Conservation (phyloP, 1,139 yeast species). For the Saccharomyces hybrid region DNA sequence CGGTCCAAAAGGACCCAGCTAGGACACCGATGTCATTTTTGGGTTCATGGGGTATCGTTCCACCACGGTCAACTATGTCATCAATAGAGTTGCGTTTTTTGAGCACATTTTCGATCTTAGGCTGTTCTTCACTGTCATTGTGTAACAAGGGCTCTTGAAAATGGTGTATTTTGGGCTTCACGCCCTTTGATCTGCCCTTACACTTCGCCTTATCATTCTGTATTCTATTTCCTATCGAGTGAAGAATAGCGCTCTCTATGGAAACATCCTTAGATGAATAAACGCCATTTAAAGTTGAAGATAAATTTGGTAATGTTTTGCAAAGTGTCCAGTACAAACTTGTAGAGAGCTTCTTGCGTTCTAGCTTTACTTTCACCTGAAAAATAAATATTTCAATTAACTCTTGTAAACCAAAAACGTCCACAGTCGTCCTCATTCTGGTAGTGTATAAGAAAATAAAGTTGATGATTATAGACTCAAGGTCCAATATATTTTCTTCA, state of each 20-base stretch:
- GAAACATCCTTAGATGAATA: not conserved
- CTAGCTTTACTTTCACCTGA: conserved; percentile 11
- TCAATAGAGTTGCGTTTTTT: not conserved
- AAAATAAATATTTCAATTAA: conserved; percentile 18
- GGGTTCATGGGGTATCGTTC: not conserved
- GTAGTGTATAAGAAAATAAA: conserved; percentile 6
- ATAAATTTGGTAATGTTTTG: conserved; percentile 11
- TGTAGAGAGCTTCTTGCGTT: conserved; percentile 8
- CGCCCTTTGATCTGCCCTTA: not conserved
- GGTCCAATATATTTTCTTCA: conserved; percentile 3
- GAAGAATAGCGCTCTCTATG: not conserved
- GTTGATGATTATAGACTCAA: not conserved
- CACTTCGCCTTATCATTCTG: not conserved
- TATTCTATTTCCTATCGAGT: not conserved
- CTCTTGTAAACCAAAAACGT: conserved; percentile 8
- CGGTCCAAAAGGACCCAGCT: not conserved
- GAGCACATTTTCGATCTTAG: not conserved
- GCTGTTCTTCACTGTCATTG: not conserved
- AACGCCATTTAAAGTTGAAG: not conserved
- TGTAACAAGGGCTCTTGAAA: not conserved
- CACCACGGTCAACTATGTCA: not conserved
- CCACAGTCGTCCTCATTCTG: conserved; percentile 4
- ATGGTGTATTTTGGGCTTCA: not conserved
- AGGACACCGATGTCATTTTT: not conserved
- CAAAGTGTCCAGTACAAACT: conserved; percentile 15